phyloP scores from a whole-genome alignment of 2,329 filamentous ascomycete genomes.

The Ascochyta rabiei region DNA sequence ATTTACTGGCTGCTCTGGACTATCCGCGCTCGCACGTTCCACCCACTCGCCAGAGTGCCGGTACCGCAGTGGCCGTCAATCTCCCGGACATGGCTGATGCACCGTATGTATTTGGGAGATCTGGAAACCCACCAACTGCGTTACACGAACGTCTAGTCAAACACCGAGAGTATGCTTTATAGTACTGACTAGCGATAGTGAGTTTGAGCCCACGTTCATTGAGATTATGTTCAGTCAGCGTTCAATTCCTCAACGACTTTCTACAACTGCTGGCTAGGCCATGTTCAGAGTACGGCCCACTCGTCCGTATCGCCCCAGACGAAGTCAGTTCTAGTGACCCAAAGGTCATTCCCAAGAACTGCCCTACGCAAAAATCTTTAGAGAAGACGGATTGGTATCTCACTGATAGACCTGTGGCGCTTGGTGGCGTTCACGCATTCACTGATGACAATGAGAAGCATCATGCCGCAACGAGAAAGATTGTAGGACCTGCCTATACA shows the following conservation, averaged over 20 bases:
- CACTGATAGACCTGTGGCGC: constrained; percentile 23
- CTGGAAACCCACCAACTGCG: constrained; percentile 22
- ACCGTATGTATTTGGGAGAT: constrained; percentile 25
- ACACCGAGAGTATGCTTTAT: too few relatives aligned
- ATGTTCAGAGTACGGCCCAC: constrained; percentile 19
- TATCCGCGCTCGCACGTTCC: constrained; percentile 20
- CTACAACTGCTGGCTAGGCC: too few relatives aligned
- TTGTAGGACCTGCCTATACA: constrained; percentile 5
- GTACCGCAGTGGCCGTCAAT: constrained; percentile 29
- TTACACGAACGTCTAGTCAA: too few relatives aligned
- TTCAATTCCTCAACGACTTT: too few relatives aligned
- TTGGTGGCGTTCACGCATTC: constrained; percentile 24
- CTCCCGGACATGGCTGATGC: constrained; percentile 33
- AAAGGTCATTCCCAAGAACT: constrained; percentile 20
- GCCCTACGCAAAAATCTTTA: constrained; percentile 22
- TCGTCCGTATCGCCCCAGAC: constrained; percentile 56
- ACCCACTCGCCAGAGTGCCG: constrained; percentile 27
- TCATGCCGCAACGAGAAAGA: constrained; percentile 3
- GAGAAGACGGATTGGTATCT: constrained; percentile 30
- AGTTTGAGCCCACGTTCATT: too few relatives aligned
- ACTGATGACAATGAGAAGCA: constrained; percentile 9
- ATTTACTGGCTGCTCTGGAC: constrained; percentile 21
- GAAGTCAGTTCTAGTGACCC: constrained; percentile 38
- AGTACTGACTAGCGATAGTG: too few relatives aligned
- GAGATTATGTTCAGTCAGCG: too few relatives aligned